These are phyloP conservation scores for Raphanus hybrid DNA, from an alignment of 441 rosid genomes.

Conservation along the genomic window DNA sequence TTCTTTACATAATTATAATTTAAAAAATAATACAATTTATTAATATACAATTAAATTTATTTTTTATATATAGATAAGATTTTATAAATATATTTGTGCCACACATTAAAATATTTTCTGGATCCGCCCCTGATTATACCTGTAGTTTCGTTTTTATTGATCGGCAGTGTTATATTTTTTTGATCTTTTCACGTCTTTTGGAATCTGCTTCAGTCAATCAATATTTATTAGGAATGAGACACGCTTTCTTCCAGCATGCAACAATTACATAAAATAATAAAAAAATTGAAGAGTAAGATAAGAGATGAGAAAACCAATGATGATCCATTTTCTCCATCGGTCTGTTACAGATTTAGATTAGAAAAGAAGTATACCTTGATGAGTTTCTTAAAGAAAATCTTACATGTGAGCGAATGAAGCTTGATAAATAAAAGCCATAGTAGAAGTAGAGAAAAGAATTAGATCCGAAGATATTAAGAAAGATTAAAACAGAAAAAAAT, in stretches of 20 bases:
- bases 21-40: no score
- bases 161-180: background rate
- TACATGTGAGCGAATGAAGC: background rate
- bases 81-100: no score
- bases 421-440: background rate
- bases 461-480: background rate
- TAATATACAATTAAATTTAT: no score
- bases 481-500: background rate
- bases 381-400: background rate
- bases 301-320: background rate
- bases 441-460: background rate
- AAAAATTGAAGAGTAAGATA: background rate
- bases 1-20: no score
- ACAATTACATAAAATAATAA: background rate
- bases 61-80: no score
- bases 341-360: background rate
- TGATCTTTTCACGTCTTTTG: background rate
- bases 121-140: background rate
- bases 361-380: background rate
- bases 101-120: no score
- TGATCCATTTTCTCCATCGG: background rate
- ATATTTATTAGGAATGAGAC: background rate
- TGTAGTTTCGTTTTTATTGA: background rate
- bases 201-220: background rate
- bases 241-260: background rate